Base-by-base conservation (phyloP, 2,329 filamentous ascomycete genomes). In the Venturia nashicola region DNA sequence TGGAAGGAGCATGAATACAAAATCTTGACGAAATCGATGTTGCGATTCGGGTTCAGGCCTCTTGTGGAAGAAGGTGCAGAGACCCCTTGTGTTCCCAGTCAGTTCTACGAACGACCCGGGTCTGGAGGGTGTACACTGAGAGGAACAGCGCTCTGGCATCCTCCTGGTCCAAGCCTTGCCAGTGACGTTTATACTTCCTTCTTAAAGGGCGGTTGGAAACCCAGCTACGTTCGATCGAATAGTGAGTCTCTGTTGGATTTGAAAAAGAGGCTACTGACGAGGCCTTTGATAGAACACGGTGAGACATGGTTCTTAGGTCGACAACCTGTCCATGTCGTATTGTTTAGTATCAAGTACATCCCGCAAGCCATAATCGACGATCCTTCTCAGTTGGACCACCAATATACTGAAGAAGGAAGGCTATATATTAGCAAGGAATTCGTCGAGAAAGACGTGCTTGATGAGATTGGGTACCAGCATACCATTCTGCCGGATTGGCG, bases 1-100 rank as follows among this genome's bases (percentile, higher is more conserved):
- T 61, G 60, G 60, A 61, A 61, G 43, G 60, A 61, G 18, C 60
- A 61, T 39, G 60, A 61, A n/a, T 42, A 27, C n/a, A 61, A 61
- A 14, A 20, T 20, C 9, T 42, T 61, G 40, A 61, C 60, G 11
- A 61, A 61, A 36, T 42, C 60, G 18, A 61, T 61, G 60, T 20
- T 40, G 3, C 20, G 42, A 48, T 61, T 61, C 20, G 60, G 60
- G 16, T 61, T 46, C 20, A 27, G 42, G 23, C 60, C 60, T 23
- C 42, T 61, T 11, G 12, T 46, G 9, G 60, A 61, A 36, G 40
- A 61, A 20, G 40, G 34, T 16, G 57, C 40, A 23, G 60, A 61
- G 18, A 40, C 34, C 2, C 40, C 60, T 32, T 61, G 60, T 27
- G 43, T 61, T 14, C 60, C 60, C 20, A 61, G 60, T 20, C 60